Conservation (phyloP, 148 eudicot species). For the Cornus controversa region DNA sequence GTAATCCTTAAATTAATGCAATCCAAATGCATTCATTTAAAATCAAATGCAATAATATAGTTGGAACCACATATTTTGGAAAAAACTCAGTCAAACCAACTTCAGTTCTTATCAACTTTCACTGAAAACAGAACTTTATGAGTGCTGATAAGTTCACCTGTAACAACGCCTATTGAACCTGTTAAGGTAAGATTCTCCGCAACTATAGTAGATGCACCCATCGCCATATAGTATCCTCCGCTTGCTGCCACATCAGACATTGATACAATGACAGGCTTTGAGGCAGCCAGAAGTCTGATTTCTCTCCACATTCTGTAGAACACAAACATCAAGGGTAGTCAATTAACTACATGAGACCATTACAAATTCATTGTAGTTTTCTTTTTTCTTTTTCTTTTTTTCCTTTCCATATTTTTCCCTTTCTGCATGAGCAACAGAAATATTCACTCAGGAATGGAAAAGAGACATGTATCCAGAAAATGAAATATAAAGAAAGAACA, state of each 20-base stretch:
- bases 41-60: neutral
- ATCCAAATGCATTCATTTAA: neutral
- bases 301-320: conserved; percentile 83
- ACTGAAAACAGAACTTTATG: neutral
- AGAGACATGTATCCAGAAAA: neutral
- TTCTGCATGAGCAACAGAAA: neutral
- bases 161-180: conserved; percentile 84
- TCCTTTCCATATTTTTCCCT: neutral
- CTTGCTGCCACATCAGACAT: conserved; percentile 89
- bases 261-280: conserved; percentile 74
- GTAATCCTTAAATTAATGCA: neutral
- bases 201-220: conserved; percentile 65
- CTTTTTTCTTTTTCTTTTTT: too few relatives aligned
- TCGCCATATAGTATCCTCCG: conserved; percentile 91
- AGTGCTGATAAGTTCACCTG: conserved; percentile 39
- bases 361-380: too few relatives aligned
- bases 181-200: conserved; percentile 79
- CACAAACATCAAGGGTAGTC: conserved; percentile 7
- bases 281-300: conserved; percentile 63
- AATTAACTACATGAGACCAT: neutral
- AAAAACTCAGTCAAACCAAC: neutral
- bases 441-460: neutral
- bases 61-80: neutral
- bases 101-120: neutral
- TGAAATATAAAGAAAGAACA: too few relatives aligned